phyloP scores from a whole-genome alignment of 2,329 filamentous ascomycete species.

The Rhynchosporium secalis region DNA sequence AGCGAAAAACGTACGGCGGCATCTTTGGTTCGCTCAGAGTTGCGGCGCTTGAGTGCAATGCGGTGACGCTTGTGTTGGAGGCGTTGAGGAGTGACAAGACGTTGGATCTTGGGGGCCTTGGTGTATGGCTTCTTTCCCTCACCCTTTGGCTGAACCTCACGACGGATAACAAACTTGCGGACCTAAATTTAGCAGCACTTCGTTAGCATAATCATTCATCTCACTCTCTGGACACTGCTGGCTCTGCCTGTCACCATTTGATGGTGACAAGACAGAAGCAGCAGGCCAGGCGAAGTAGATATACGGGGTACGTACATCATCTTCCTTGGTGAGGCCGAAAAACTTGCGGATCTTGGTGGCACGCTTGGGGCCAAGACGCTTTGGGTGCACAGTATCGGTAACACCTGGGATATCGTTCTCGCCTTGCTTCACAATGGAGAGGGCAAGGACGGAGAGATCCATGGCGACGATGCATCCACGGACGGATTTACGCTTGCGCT shows the following conservation, averaged over 20 bases:
- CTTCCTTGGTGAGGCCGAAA: conserved; percentile 99
- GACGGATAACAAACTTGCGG: conserved; percentile 99
- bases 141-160: conserved; percentile 94
- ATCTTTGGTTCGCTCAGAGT: conserved; percentile 96
- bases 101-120: conserved; percentile 99
- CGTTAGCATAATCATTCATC: conserved; percentile 38
- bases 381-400: conserved; percentile 97
- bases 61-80: conserved; percentile 99
- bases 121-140: conserved; percentile 98
- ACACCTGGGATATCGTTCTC: conserved; percentile 91
- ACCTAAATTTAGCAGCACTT: conserved; percentile 56
- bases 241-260: conserved; percentile 15
- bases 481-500: conserved; percentile 99
- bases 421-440: conserved; percentile 97
- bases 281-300: conserved; percentile 70
- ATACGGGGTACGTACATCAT: conserved; percentile 83
- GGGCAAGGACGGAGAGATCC: conserved; percentile 92
- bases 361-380: conserved; percentile 99
- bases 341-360: conserved; percentile 99
- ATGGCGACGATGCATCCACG: conserved; percentile 97
- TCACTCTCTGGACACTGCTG: conserved; percentile 56
- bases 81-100: conserved; percentile 98
- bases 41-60: conserved; percentile 96
- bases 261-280: conserved; percentile 13
- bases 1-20: conserved; percentile 77